Evolutionary conservation across 2,329 filamentous ascomycete genomes (phyloP), one percentile per base, ranked within the genome.

Genomic region (Xylariaceae sp.): DNA sequence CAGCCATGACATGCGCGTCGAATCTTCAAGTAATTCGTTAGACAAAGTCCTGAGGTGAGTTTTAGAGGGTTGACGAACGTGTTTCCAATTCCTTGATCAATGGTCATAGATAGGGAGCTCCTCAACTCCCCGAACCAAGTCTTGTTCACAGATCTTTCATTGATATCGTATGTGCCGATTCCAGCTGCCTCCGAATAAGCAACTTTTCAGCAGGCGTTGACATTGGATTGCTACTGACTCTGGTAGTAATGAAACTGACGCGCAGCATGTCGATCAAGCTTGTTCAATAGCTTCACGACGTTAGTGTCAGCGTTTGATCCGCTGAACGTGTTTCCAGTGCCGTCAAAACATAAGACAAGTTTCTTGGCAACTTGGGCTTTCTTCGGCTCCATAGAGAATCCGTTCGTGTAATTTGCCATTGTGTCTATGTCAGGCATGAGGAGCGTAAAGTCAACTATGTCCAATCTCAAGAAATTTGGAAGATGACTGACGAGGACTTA

Each of bases 241-340:
- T 79, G 77, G 46, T 79, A 79, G 55, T 79, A 79, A 51, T 78
- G 75, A 44, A 69, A 75, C 50, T 79, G 76, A 17, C 67, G 55
- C 3, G 72, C 69, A 31, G 71, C 59, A 42, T 73, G 69, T 18
- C 75, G 71, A 45, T 80, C 75, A 18, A 81, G 57, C 63, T 73
- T 75, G 45, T 66, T 67, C 38, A 75, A 68, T 10, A 81, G 66
- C 60, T 80, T 81, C 47, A 81, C 73, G 2, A 81, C 75, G 48
- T 81, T 81, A 14, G 77, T 80, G 60, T 81, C 78, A 5, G 72
- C 67, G 52, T 75, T 73, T 41, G 73, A 71, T 7, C 75, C 74
- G 10, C 63, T 74, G 55, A 76, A 77, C 0, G 67, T 69, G 54
- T 76, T 77, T 4, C 75, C 75, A 1, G 75, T 78, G 31, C 75